Percentiles rank a stretch among this genome's conserved stretches.
Conservation (phyloP, 176 grass and related monocot genomes). For the Rhynchospora breviuscula region DNA sequence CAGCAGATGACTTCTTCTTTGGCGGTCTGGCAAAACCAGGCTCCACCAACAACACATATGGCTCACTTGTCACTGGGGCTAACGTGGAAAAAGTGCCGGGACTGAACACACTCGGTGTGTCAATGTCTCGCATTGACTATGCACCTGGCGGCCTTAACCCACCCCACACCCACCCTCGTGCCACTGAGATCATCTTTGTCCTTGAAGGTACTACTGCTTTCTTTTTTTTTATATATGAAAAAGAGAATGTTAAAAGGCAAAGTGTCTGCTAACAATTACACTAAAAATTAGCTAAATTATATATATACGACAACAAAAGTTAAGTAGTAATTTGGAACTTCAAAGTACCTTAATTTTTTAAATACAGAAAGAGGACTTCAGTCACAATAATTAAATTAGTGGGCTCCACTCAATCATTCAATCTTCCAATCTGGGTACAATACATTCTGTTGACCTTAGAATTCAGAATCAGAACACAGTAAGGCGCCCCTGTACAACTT, state of each 20-base stretch:
- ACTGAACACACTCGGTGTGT: slow-evolving; percentile 24
- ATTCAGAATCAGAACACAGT: background rate
- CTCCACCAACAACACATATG: slow-evolving; percentile 9
- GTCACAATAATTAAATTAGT: background rate
- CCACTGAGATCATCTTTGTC: slow-evolving; percentile 24
- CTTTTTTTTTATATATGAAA: background rate
- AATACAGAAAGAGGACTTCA: background rate
- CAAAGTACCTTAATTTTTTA: background rate
- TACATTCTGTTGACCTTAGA: background rate
- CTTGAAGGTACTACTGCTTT: slow-evolving; percentile 15
- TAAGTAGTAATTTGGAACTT: background rate
- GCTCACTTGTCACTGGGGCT: slow-evolving; percentile 15
- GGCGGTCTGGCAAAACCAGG: slow-evolving; percentile 16
- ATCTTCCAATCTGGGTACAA: background rate
- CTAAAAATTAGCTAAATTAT: too few species aligned
- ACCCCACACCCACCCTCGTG: slow-evolving; percentile 21
- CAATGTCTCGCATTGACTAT: slow-evolving; percentile 25
- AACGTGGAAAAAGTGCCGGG: slow-evolving; percentile 20
- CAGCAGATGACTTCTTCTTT: slow-evolving; percentile 24
- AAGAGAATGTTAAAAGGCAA: background rate
- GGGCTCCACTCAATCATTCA: background rate
- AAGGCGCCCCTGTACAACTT: background rate
- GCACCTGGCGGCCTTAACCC: slow-evolving; percentile 17
- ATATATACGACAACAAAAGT: too few species aligned
- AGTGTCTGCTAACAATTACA: background rate